Percentiles rank a stretch among this genome's conserved stretches.
These are phyloP conservation scores for Talaromyces marneffei DNA, from an alignment of 2,329 filamentous ascomycete species.

Conservation along the genomic window DNA sequence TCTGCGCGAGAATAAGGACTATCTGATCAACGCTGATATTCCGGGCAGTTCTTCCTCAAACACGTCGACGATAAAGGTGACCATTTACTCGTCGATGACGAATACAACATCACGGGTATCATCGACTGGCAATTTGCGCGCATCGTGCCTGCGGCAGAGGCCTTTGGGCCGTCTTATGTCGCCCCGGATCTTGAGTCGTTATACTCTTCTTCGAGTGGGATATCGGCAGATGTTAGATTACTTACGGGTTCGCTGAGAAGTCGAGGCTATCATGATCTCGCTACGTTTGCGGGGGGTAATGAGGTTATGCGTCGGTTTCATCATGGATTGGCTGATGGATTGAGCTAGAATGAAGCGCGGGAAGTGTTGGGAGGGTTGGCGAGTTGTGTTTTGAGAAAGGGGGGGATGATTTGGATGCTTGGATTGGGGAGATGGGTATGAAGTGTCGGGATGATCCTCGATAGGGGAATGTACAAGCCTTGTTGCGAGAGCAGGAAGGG, in stretches of 20 bases:
- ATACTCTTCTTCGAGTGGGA: conserved; percentile 5
- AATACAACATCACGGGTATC: conserved; percentile 42
- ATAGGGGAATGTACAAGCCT: background rate
- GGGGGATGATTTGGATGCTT: background rate
- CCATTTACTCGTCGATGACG: conserved; percentile 40
- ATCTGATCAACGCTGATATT: background rate
- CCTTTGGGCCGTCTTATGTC: conserved; percentile 37
- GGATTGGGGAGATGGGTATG: background rate
- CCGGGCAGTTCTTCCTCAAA: conserved; percentile 38
- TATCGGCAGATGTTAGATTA: background rate
- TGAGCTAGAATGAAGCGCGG: conserved; percentile 7
- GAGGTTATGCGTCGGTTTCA: conserved; percentile 14
- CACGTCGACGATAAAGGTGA: conserved; percentile 43
- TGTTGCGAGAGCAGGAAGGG: background rate
- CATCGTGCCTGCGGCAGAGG: conserved; percentile 25
- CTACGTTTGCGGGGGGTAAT: background rate
- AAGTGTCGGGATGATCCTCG: background rate
- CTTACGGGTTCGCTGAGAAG: background rate
- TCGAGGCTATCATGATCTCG: background rate
- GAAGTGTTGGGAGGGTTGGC: conserved; percentile 9
- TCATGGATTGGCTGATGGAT: conserved; percentile 10
- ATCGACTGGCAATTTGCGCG: conserved; percentile 42
- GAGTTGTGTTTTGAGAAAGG: background rate
- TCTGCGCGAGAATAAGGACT: background rate
- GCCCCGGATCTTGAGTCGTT: conserved; percentile 27